Conservation (phyloP, 805 yeast species). For the Yamadazyma sp. region DNA sequence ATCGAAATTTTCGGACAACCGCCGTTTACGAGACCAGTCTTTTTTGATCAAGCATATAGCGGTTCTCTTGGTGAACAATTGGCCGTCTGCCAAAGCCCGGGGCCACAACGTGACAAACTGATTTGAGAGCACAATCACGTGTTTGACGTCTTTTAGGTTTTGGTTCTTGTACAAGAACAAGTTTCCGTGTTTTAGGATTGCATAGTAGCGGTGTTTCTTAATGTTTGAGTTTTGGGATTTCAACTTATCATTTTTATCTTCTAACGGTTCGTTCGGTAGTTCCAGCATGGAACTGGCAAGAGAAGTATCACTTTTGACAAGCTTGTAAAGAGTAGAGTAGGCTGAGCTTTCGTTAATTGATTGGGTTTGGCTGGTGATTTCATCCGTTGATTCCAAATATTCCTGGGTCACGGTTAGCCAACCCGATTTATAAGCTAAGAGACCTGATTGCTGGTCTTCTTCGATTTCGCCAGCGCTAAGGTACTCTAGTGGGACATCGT, state of each 20-base stretch:
- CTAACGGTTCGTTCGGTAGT: not conserved
- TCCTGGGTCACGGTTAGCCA: conserved; percentile 86
- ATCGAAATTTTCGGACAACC: conserved; percentile 20
- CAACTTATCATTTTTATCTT: conserved; percentile 12
- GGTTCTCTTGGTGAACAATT: conserved; percentile 74
- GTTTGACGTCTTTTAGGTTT: conserved; percentile 60
- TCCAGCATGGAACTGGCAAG: too few species aligned
- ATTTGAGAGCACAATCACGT: conserved; percentile 74
- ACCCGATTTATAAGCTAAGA: conserved; percentile 63
- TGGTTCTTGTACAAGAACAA: conserved; percentile 80
- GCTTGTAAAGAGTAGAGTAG: conserved; percentile 58
- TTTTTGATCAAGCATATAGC: conserved; percentile 68
- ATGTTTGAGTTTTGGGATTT: conserved; percentile 20
- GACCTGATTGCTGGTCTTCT: conserved; percentile 59
- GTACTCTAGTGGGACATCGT: conserved; percentile 15
- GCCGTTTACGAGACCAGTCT: conserved; percentile 29
- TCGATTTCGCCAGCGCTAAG: conserved; percentile 62
- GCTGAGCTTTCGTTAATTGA: conserved; percentile 51
- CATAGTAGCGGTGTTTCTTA: conserved; percentile 63
- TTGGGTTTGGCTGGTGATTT: conserved; percentile 49
- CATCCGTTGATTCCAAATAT: conserved; percentile 47
- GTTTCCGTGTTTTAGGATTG: conserved; percentile 82
- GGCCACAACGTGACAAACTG: conserved; percentile 86
- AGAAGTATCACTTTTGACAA: conserved; percentile 41
- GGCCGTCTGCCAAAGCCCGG: conserved; percentile 66